A percentile compares a stretch with the other conserved stretches of the same genome.
phyloP scores from a whole-genome alignment of 352 stramenopile species.

The Saprolegnia diclina region DNA sequence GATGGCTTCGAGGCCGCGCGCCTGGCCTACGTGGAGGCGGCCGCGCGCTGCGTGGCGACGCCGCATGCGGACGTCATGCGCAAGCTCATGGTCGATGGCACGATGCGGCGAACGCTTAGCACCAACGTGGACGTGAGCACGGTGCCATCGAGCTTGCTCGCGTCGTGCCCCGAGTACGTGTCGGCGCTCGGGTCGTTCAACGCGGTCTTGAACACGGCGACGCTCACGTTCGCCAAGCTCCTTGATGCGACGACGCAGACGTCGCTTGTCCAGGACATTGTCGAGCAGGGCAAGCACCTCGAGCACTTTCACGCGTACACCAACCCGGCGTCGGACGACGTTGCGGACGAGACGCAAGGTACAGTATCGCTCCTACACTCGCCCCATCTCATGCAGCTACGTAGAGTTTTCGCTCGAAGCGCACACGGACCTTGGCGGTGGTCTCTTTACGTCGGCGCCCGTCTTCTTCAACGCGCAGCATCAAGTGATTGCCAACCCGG shows the following conservation, averaged over 20 bases:
- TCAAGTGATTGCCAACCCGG: slow-evolving; percentile 42
- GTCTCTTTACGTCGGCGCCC: slow-evolving; percentile 68
- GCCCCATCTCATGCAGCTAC: not conserved
- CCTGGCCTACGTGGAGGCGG: slow-evolving; percentile 41
- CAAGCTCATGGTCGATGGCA: slow-evolving; percentile 60
- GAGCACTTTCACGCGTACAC: slow-evolving; percentile 77
- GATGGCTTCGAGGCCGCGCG: slow-evolving; percentile 42
- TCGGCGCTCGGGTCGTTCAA: slow-evolving; percentile 8
- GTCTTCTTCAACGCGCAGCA: slow-evolving; percentile 57
- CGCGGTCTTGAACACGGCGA: not conserved
- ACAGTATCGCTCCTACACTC: slow-evolving; percentile 12
- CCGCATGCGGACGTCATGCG: slow-evolving; percentile 22
- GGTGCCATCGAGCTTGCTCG: not conserved
- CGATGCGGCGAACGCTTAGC: slow-evolving; percentile 66
- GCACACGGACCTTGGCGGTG: slow-evolving; percentile 69
- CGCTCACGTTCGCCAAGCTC: not conserved
- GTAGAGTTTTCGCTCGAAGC: slow-evolving; percentile 59
- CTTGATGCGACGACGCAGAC: not conserved
- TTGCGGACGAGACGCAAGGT: not conserved
- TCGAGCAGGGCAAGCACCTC: slow-evolving; percentile 66
- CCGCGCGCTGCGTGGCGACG: slow-evolving; percentile 37
- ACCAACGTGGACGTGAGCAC: slow-evolving; percentile 29
- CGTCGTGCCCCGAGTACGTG: slow-evolving; percentile 24
- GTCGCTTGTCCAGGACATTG: slow-evolving; percentile 26
- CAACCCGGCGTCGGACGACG: slow-evolving; percentile 15